These are phyloP conservation scores for Fraxinus xanthoxyloides DNA, from an alignment of 305 asterid species.

Conservation along the genomic window DNA sequence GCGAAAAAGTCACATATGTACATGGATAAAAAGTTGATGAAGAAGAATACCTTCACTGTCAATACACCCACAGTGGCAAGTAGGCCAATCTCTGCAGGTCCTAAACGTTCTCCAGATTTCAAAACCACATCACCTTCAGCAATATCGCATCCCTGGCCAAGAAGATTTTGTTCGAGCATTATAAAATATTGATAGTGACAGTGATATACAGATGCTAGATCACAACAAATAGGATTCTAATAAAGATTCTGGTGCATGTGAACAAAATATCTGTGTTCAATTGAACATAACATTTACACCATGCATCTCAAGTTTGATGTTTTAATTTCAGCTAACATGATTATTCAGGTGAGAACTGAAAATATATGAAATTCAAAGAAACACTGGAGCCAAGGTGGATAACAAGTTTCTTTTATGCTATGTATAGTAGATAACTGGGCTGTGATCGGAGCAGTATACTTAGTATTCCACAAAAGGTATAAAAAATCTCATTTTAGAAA, in stretches of 20 bases:
- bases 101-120: constrained; percentile 76
- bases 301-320: constrained; percentile 13
- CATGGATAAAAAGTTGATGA: constrained; percentile 2
- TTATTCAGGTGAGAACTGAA: background rate
- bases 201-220: constrained; percentile 4
- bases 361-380: background rate
- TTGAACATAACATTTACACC: background rate
- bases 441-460: background rate
- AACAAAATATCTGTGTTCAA: constrained; percentile 10
- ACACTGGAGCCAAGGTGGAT: background rate
- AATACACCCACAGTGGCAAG: constrained; percentile 81
- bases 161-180: constrained; percentile 10
- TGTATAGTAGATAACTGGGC: background rate
- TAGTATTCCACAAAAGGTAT: background rate
- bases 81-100: constrained; percentile 86
- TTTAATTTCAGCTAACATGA: constrained; percentile 3
- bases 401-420: background rate
- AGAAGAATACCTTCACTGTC: constrained; percentile 56
- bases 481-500: background rate
- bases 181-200: background rate
- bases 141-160: constrained; percentile 75
- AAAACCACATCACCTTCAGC: constrained; percentile 69
- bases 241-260: constrained; percentile 22
- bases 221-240: background rate
- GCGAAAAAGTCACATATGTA: constrained; percentile 9